phyloP scores from a whole-genome alignment of 202 grass and related monocot genomes.

The Setaria italica region DNA sequence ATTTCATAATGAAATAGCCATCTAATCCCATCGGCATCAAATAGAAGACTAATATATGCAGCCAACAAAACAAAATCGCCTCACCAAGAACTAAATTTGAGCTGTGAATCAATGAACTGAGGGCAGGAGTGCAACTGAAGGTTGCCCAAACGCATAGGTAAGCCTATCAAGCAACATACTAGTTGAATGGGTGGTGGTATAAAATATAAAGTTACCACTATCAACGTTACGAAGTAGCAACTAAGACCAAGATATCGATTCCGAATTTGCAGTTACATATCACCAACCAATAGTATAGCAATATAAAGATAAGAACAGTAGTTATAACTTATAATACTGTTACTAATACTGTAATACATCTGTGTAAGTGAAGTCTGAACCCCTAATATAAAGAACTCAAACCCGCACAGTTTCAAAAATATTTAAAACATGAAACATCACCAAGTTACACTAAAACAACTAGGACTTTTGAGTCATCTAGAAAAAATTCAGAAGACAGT shows the following conservation, averaged over 20 bases:
- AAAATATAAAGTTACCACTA: slow-evolving; percentile 29
- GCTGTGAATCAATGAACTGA: background rate
- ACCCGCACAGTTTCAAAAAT: background rate
- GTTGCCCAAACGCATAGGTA: slow-evolving; percentile 2
- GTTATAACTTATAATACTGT: background rate
- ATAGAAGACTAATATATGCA: slow-evolving; percentile 8
- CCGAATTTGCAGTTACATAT: slow-evolving; percentile 5
- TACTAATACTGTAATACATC: background rate
- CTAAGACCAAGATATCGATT: slow-evolving; percentile 2
- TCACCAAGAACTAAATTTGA: slow-evolving; percentile 12
- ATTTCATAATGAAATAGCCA: background rate
- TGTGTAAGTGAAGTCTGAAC: slow-evolving; percentile 22
- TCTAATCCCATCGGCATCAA: slow-evolving; percentile 10
- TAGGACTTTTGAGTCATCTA: background rate
- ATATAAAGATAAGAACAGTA: slow-evolving; percentile 19
- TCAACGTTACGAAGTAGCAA: background rate
- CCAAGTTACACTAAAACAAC: background rate
- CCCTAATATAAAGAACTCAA: slow-evolving; percentile 24
- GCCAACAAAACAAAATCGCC: slow-evolving; percentile 1
- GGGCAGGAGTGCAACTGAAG: background rate
- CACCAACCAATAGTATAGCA: slow-evolving; percentile 1
- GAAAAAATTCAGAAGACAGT: background rate
- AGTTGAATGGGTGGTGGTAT: background rate
- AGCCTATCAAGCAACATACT: slow-evolving; percentile 10
- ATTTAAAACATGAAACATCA: background rate